phyloP scores from a whole-genome alignment of 1,139 yeast genomes.

The Hansenula lynferdii region DNA sequence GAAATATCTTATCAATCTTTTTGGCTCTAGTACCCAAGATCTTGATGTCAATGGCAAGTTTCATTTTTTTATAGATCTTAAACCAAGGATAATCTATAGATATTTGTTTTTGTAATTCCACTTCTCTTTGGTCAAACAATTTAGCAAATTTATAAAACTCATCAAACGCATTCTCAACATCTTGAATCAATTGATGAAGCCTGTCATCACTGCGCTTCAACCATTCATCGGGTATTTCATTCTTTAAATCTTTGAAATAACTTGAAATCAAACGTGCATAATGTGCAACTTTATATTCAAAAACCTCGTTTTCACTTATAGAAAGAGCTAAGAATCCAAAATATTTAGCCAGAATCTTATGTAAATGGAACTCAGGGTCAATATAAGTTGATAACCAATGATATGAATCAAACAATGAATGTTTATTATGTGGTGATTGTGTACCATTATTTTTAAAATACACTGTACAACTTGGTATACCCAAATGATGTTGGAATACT shows the following conservation, averaged over 20 bases:
- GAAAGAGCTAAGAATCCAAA: constrained; percentile 50
- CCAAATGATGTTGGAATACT: constrained; percentile 43
- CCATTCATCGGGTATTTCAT: constrained; percentile 33
- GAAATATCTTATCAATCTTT: constrained; percentile 41
- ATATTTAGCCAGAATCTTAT: constrained; percentile 53
- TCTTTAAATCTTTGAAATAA: constrained; percentile 29
- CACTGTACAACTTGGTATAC: constrained; percentile 43
- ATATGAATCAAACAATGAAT: constrained; percentile 56
- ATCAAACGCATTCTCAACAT: constrained; percentile 6
- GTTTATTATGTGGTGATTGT: constrained; percentile 44
- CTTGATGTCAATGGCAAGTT: constrained; percentile 52
- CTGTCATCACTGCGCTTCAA: constrained; percentile 7
- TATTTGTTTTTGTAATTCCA: constrained; percentile 41
- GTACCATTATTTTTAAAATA: constrained; percentile 30
- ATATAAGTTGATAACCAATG: constrained; percentile 51
- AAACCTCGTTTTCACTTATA: constrained; percentile 50
- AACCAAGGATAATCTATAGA: constrained; percentile 71
- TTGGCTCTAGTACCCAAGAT: constrained; percentile 49
- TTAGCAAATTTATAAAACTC: constrained; percentile 14
- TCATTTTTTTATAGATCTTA: constrained; percentile 49
- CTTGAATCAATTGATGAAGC: constrained; percentile 1
- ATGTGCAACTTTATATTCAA: constrained; percentile 26
- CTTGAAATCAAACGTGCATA: constrained; percentile 32
- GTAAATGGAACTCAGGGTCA: constrained; percentile 51
- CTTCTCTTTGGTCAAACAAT: constrained; percentile 34